phyloP scores from a whole-genome alignment of 2,329 filamentous ascomycete genomes.

The Ophiocordyceps camponoti-saundersi region DNA sequence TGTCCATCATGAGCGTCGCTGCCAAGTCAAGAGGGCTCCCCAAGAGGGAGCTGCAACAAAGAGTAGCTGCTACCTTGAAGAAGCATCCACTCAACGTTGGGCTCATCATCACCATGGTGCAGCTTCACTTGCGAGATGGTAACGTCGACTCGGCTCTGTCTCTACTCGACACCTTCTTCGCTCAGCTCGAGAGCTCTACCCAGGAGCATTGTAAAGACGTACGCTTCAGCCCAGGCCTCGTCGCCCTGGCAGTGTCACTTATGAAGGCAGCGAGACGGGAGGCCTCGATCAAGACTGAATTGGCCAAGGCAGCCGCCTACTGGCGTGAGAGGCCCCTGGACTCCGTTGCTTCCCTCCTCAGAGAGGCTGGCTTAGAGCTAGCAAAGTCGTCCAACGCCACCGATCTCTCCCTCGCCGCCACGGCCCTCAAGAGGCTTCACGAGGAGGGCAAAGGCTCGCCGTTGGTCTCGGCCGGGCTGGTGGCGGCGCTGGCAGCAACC shows the following conservation, averaged over 20 bases:
- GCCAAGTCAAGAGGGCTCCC: slow-evolving; percentile 48
- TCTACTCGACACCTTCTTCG: slow-evolving; percentile 52
- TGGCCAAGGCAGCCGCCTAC: slow-evolving; percentile 64
- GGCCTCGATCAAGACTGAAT: slow-evolving; percentile 50
- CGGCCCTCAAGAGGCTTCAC: slow-evolving; percentile 60
- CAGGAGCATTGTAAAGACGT: slow-evolving; percentile 44
- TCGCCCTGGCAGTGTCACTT: slow-evolving; percentile 64
- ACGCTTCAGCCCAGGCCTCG: slow-evolving; percentile 68
- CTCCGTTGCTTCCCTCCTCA: slow-evolving; percentile 46
- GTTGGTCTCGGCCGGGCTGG: slow-evolving; percentile 62
- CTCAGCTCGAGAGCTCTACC: slow-evolving; percentile 42
- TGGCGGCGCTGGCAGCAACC: slow-evolving; percentile 59
- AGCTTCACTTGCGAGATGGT: slow-evolving; percentile 58
- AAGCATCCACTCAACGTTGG: slow-evolving; percentile 67
- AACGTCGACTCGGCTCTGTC: slow-evolving; percentile 58
- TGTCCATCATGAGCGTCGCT: slow-evolving; percentile 47
- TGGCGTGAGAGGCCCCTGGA: slow-evolving; percentile 47
- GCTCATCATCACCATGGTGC: slow-evolving; percentile 60
- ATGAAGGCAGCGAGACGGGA: slow-evolving; percentile 64
- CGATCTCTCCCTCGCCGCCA: slow-evolving; percentile 53
- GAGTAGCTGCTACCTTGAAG: slow-evolving; percentile 52
- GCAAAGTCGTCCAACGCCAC: slow-evolving; percentile 55
- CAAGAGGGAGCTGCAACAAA: slow-evolving; percentile 52
- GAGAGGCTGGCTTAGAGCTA: slow-evolving; percentile 68
- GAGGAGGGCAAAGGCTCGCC: slow-evolving; percentile 48